These are phyloP conservation scores for Delitschia confertaspora DNA, from an alignment of 495 filamentous ascomycete genomes.

Conservation along the genomic window DNA sequence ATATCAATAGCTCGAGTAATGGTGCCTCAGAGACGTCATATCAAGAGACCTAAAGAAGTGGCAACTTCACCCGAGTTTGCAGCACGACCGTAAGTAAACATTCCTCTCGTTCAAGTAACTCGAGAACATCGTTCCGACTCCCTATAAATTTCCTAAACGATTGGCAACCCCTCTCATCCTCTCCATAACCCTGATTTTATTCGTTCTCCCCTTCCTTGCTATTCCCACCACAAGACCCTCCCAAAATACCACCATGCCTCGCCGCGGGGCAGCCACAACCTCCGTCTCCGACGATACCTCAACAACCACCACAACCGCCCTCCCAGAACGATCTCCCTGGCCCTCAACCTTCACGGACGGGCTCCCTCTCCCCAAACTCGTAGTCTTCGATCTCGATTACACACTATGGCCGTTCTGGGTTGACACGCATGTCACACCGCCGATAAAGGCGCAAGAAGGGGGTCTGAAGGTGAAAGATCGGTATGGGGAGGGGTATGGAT, in stretches of 20 bases:
- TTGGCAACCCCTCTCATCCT: conserved; percentile 2
- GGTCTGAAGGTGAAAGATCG: conserved; percentile 38
- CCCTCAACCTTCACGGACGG: conserved; percentile 62
- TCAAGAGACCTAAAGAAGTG: no score
- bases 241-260: conserved; percentile 7
- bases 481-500: conserved; percentile 67
- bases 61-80: no score
- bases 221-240: neutral
- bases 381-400: conserved; percentile 94
- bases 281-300: neutral
- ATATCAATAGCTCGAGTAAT: no score
- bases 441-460: conserved; percentile 49
- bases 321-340: conserved; percentile 7
- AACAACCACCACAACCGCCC: conserved; percentile 12
- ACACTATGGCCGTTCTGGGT: conserved; percentile 98
- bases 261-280: neutral
- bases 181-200: neutral
- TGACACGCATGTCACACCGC: conserved; percentile 80
- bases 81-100: no score
- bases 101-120: no score
- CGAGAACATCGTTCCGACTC: no score
- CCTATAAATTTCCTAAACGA: neutral
- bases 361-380: conserved; percentile 69
- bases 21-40: no score
- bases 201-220: neutral